A percentile compares a stretch with the other conserved stretches of the same genome.
phyloP scores from a whole-genome alignment of 169 alveolate species.

The Eimeria maxima region DNA sequence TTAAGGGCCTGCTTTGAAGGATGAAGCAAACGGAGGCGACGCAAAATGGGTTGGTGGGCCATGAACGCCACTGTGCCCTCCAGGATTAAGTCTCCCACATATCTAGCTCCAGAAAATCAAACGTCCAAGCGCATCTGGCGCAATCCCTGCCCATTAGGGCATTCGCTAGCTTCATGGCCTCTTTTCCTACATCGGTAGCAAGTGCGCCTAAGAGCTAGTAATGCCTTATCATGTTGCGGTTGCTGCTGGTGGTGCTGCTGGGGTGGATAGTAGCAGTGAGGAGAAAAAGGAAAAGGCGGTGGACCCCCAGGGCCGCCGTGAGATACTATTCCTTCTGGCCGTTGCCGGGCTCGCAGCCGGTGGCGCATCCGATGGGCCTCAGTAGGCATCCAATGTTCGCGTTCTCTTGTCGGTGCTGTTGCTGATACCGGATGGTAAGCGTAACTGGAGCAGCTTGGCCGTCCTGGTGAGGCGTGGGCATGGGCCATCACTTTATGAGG shows the following conservation, averaged over 20 bases:
- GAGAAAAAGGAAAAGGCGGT: conserved; percentile 29
- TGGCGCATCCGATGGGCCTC: conserved; percentile 63
- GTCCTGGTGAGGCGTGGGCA: conserved; percentile 28
- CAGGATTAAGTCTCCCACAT: neutral
- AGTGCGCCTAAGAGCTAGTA: conserved; percentile 69
- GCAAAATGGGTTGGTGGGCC: neutral
- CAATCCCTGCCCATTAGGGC: conserved; percentile 49
- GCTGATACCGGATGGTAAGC: neutral
- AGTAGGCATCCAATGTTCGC: conserved; percentile 55
- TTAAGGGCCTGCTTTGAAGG: neutral
- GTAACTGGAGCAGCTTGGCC: conserved; percentile 44
- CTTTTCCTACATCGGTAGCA: conserved; percentile 61
- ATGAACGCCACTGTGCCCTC: neutral
- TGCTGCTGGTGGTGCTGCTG: conserved; percentile 57
- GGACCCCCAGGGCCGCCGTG: conserved; percentile 39
- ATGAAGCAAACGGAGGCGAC: neutral
- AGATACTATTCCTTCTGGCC: conserved; percentile 31
- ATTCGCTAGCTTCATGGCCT: conserved; percentile 74
- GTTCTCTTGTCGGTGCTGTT: conserved; percentile 30
- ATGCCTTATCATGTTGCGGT: conserved; percentile 49
- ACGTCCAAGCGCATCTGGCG: conserved; percentile 39
- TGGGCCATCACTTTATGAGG: conserved; percentile 28
- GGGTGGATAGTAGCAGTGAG: conserved; percentile 62
- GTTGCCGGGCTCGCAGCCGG: conserved; percentile 56
- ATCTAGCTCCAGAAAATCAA: neutral